These are phyloP conservation scores for Pezicula radicicola DNA, from an alignment of 2,329 filamentous ascomycete species.

Conservation along the genomic window DNA sequence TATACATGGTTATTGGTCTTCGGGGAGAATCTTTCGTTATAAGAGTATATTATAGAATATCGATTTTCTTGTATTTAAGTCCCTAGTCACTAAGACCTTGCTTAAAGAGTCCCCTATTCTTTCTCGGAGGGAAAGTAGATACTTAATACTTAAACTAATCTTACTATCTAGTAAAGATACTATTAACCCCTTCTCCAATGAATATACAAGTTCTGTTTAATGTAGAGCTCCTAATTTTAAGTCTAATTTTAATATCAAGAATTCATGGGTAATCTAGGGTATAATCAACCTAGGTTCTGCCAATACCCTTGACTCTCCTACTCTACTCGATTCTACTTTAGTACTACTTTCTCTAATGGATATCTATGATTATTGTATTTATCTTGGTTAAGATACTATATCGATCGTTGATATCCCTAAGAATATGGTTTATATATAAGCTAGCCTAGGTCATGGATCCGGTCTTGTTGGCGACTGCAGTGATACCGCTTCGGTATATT, in stretches of 20 bases:
- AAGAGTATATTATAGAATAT: conserved; percentile 98
- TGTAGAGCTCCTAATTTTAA: conserved; percentile 83
- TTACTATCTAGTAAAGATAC: conserved; percentile 90
- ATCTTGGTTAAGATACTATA: conserved; percentile 41
- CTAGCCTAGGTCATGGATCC: conserved; percentile 57
- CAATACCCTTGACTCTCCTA: conserved; percentile 57
- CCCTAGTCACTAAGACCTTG: conserved; percentile 93
- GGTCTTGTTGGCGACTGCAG: conserved; percentile 43
- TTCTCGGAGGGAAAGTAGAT: conserved; percentile 81
- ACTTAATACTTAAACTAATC: conserved; percentile 89
- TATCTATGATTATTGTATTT: conserved; percentile 69
- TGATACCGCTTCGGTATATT: conserved; percentile 49
- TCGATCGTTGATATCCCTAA: conserved; percentile 25
- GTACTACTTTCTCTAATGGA: conserved; percentile 55
- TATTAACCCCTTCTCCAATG: conserved; percentile 86
- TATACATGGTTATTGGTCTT: conserved; percentile 97
- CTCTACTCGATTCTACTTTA: conserved; percentile 68
- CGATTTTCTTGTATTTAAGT: conserved; percentile 95
- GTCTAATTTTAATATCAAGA: conserved; percentile 92
- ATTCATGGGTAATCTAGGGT: conserved; percentile 91
- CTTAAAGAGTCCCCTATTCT: conserved; percentile 96
- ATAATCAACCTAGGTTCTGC: conserved; percentile 82
- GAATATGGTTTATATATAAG: conserved; percentile 58
- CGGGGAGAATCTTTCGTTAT: conserved; percentile 86
- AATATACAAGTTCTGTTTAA: conserved; percentile 90